Base-by-base conservation (phyloP, 2,329 filamentous ascomycete species). In the Corynespora cassiicola region DNA sequence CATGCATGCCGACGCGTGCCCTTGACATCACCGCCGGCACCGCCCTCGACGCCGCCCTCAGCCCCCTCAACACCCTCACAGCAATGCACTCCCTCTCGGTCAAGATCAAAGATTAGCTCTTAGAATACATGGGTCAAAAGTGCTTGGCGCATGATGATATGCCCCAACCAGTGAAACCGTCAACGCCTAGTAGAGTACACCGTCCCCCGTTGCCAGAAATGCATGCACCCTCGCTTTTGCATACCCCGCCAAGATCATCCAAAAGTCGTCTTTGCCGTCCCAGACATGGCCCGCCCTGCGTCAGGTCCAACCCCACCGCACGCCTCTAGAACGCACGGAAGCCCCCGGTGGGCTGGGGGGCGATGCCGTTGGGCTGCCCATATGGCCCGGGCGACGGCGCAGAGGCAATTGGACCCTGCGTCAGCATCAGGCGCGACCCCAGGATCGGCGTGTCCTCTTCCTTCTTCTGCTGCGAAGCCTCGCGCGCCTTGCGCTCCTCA, bases 371-470 rank as follows among this genome's bases (percentile, higher is more conserved):
- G 15, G 88, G 78, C 63, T 94, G 88, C 31, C 80, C 81, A 59
- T 85, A 95, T 3, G 86, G 83, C 33, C 81, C 80, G 7, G 87
- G 85, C 38, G 84, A 82, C 48, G 78, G 66, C 42, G 80, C 68
- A 58, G 74, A 69, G 28, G 50, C 76, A 69, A 63, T 77, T 16
- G 92, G 89, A 7, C 91, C 94, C 61, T 95, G 90, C 23, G 94
- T 99, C 56, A 99, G 87, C 91, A 99, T 95, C 35, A 99, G 81
- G 36, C 94, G 85, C 51, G 85, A 87, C 36, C 92, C 91, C 17
- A 99, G 82, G 59, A 99, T 97, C 5, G 94, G 94, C 1, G 90
- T 91, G 70, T 88, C 92, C 63, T 95, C 90, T 63, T 97, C 91
- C 39, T 91, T 88, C 76, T 89, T 92, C 75, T 92, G 83, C 52